These are phyloP conservation scores for Cryptococcus jaspeensis DNA, from an alignment of 1,284 basidiomycete species.

Conservation along the genomic window DNA sequence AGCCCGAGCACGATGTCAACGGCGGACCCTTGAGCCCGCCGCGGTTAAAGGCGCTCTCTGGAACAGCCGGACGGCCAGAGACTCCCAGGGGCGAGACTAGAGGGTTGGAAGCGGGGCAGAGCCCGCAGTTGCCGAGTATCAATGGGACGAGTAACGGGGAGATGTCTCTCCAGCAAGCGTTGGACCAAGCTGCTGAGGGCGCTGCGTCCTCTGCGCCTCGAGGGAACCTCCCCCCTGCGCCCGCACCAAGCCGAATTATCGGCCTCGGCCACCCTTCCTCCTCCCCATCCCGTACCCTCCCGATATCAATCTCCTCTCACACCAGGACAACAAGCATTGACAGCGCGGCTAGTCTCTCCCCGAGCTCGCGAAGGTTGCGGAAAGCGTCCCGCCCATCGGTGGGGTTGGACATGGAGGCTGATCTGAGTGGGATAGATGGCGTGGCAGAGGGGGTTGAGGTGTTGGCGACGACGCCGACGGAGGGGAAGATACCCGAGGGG, in stretches of 20 bases:
- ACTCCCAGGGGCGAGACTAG: not conserved
- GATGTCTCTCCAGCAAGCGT: conserved; percentile 15
- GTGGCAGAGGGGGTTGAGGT: conserved; percentile 21
- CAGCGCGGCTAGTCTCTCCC: conserved; percentile 8
- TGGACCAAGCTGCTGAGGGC: conserved; percentile 15
- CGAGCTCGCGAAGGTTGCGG: conserved; percentile 6
- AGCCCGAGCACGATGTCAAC: too few species aligned
- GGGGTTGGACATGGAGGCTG: conserved; percentile 34
- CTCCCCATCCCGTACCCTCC: conserved; percentile 2
- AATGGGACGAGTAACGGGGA: conserved; percentile 6
- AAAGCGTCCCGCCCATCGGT: conserved; percentile 17
- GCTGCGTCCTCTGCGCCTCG: not conserved
- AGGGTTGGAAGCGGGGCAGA: not conserved
- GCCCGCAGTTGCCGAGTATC: conserved; percentile 5
- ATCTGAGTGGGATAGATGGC: conserved; percentile 29
- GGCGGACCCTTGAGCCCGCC: not conserved
- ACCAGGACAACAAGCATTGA: not conserved
- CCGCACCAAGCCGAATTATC: not conserved
- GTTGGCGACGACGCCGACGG: conserved; percentile 18
- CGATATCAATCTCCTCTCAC: not conserved
- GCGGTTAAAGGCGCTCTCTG: too few species aligned
- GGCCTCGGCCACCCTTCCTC: conserved; percentile 23
- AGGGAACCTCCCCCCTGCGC: not conserved
- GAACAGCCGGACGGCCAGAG: not conserved
- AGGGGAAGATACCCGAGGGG: not conserved